Evolutionary conservation across 73 alveolate genomes (phyloP).

Genomic region (Paramecium sexaurelia): DNA sequence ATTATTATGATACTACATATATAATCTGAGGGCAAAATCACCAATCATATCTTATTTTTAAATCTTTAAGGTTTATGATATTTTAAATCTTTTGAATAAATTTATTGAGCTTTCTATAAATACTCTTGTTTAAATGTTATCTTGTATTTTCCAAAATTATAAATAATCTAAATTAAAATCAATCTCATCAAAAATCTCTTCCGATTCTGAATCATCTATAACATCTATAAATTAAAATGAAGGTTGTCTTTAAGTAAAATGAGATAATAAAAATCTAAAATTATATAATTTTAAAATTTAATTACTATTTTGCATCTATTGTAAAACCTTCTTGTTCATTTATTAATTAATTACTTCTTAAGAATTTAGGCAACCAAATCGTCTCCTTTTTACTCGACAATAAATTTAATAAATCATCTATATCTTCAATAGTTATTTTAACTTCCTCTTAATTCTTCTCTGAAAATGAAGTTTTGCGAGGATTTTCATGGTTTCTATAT

Average conservation of each 20-base stretch:
- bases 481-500: neutral
- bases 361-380: neutral
- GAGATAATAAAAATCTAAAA: slow-evolving; percentile 10
- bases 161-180: slow-evolving; percentile 20
- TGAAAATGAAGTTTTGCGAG: neutral
- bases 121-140: slow-evolving; percentile 25
- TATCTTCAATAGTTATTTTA: slow-evolving; percentile 33
- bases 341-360: slow-evolving; percentile 6
- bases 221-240: slow-evolving; percentile 33
- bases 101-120: neutral
- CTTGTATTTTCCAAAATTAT: neutral
- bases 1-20: neutral
- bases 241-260: slow-evolving; percentile 42
- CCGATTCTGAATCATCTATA: neutral
- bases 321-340: slow-evolving; percentile 5
- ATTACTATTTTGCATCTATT: slow-evolving; percentile 47
- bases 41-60: neutral
- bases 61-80: neutral
- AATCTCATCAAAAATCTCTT: neutral
- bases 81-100: neutral
- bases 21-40: neutral
- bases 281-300: neutral
- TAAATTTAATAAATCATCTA: slow-evolving; percentile 27
- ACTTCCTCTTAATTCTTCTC: neutral
- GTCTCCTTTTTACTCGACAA: neutral